Base-by-base conservation (phyloP, 1,284 basidiomycete genomes). In the Pseudozyma hubeiensis region DNA sequence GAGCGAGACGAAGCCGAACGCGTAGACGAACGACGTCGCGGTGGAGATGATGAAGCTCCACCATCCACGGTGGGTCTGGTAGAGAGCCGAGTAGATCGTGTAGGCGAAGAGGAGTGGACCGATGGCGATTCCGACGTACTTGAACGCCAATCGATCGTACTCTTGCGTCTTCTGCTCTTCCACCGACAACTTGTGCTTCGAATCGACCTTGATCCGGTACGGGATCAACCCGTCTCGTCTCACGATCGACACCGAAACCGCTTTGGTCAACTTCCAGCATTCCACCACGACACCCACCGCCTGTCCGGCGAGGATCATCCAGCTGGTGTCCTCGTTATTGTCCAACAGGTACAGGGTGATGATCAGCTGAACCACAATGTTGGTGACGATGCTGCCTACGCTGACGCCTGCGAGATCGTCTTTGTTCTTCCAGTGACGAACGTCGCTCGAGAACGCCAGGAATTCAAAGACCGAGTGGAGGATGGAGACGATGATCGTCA, bases 121-220 rank as follows among this genome's bases (percentile, higher is more conserved):
- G 7, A 94, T 90, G 71, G 90, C 91, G 83, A 91, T 94, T 37
- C 92, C 91, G 24, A 97, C 95, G 82, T 92, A 96, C 83, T 89
- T 90, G 90, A 93, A 94, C 2, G 93, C 93, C 46, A 94, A 87
- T 75, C 89, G 89, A 87, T 95, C 93, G 81, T 90, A 80, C 90
- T 97, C 94, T 85, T 97, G 94, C n/a, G 96, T 97, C 86, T 92
- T 94, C 87, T 92, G 93, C 86, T 98, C 96, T 78, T 97, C 94
- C 81, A 96, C 94, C 67, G 88, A 91, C 13, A 97, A 88, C 63
- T 93, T 90, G 82, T 97, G 94, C 85, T 97, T 97, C 86, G 93
- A 92, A 86, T 91, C 91, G 80, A 97, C 89, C 39, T 90, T 88
- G 64, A 97, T 75, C 78, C 87, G 88, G 86, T 93, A 95, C n/a